Evolutionary conservation across 1,284 basidiomycete species (phyloP).

Genomic region (Gomphus bonarii): DNA sequence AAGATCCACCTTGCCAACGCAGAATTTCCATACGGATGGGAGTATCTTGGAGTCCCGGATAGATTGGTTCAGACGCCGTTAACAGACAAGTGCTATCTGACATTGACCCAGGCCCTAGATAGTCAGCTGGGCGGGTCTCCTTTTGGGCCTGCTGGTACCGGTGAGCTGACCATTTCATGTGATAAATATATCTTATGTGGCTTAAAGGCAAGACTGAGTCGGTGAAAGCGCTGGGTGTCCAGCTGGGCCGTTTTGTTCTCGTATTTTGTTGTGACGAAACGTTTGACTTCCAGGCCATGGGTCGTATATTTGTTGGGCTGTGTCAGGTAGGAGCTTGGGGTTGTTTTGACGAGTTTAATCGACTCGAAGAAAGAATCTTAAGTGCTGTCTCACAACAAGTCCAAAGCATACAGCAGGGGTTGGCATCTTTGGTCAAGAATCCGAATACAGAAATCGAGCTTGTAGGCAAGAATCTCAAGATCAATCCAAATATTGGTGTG

Average conservation of each 20-base stretch:
- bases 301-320: slow-evolving; percentile 95
- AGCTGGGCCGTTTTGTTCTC: slow-evolving; percentile 93
- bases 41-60: slow-evolving; percentile 95
- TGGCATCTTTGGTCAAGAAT: slow-evolving; percentile 71
- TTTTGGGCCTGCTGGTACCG: slow-evolving; percentile 97
- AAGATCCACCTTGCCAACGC: slow-evolving; percentile 86
- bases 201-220: slow-evolving; percentile 91
- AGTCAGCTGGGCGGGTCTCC: slow-evolving; percentile 94
- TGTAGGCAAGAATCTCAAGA: slow-evolving; percentile 89
- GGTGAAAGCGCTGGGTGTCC: slow-evolving; percentile 96
- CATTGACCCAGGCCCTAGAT: slow-evolving; percentile 91
- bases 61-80: slow-evolving; percentile 96
- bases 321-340: slow-evolving; percentile 99
- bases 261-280: slow-evolving; percentile 99
- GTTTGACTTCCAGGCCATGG: slow-evolving; percentile 99
- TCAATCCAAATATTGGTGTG: slow-evolving; percentile 87
- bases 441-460: slow-evolving; percentile 87
- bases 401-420: slow-evolving; percentile 95
- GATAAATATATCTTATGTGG: slow-evolving; percentile 8
- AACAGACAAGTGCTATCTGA: slow-evolving; percentile 96
- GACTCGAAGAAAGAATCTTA: slow-evolving; percentile 94
- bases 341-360: slow-evolving; percentile 97
- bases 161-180: slow-evolving; percentile 27
- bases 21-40: slow-evolving; percentile 95
- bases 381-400: slow-evolving; percentile 99